Conservation (phyloP, 768 basidiomycete species). For the Pleurotus sapidus region DNA sequence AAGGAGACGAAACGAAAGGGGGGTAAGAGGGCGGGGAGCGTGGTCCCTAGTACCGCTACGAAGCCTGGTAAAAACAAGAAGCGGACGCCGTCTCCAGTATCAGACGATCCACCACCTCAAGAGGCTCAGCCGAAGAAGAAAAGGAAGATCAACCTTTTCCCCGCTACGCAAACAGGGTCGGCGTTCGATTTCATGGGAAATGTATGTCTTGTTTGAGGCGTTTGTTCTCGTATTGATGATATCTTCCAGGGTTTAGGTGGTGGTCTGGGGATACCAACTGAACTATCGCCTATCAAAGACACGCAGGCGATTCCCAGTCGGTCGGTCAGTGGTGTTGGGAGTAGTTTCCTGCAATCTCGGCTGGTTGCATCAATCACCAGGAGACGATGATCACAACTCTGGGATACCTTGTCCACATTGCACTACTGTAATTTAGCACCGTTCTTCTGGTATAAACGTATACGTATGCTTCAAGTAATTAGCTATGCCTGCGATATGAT, state of each 20-base stretch:
- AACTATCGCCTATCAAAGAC: constrained; percentile 65
- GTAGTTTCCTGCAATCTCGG: constrained; percentile 17
- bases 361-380: constrained; percentile 17
- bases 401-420: neutral
- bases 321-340: constrained; percentile 25
- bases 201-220: constrained; percentile 21
- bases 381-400: constrained; percentile 3
- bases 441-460: too few species aligned
- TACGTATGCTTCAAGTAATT: too few species aligned
- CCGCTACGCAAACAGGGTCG: constrained; percentile 34
- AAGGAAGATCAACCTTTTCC: constrained; percentile 66
- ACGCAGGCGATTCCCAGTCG: constrained; percentile 47
- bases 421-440: too few species aligned
- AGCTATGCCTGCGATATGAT: too few species aligned
- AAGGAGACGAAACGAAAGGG: constrained; percentile 11
- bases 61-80: constrained; percentile 18
- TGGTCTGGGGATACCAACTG: constrained; percentile 61
- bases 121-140: constrained; percentile 59
- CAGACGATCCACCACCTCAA: constrained; percentile 15
- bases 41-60: constrained; percentile 14
- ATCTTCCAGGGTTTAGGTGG: constrained; percentile 28
- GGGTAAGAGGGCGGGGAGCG: constrained; percentile 18
- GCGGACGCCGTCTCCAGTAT: constrained; percentile 14
- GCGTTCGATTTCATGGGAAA: constrained; percentile 41
- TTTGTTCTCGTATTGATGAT: neutral